Conservation (phyloP, 78 protist species). For the Creolimax fragrantissima region DNA sequence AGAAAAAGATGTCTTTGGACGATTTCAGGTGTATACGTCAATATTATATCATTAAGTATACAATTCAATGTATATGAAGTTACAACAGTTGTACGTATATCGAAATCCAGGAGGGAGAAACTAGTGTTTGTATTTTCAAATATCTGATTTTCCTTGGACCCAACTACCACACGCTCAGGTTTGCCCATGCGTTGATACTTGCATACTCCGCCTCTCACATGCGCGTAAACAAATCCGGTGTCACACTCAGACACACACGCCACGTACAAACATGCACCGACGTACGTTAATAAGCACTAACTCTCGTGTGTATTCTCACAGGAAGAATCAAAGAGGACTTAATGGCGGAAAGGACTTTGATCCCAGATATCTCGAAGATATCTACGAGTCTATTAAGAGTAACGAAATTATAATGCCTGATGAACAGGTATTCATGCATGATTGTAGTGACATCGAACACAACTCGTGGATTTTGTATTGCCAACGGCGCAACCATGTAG, state of each 20-base stretch:
- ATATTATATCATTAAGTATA: too few relatives aligned
- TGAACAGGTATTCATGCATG: background rate
- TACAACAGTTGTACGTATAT: background rate
- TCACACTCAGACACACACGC: too few relatives aligned
- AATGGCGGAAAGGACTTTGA: constrained; percentile 34
- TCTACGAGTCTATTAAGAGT: background rate
- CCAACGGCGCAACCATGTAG: background rate
- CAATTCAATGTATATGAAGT: too few relatives aligned
- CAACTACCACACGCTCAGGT: too few relatives aligned
- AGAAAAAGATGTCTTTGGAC: constrained; percentile 24
- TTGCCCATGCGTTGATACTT: too few relatives aligned
- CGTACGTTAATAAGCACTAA: too few relatives aligned
- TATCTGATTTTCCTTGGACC: too few relatives aligned
- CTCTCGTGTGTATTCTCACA: too few relatives aligned
- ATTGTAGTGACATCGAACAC: background rate
- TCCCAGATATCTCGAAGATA: background rate
- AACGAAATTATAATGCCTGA: constrained; percentile 38
- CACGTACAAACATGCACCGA: too few relatives aligned
- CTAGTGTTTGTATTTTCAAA: too few relatives aligned
- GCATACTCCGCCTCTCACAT: too few relatives aligned
- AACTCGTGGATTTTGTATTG: background rate
- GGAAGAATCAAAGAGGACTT: constrained; percentile 33
- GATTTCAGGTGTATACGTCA: constrained; percentile 1
- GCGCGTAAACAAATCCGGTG: too few relatives aligned
- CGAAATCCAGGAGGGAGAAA: background rate